Evolutionary conservation across 2,329 filamentous ascomycete genomes (phyloP).

Genomic region (Colletotrichum chrysophilum): DNA sequence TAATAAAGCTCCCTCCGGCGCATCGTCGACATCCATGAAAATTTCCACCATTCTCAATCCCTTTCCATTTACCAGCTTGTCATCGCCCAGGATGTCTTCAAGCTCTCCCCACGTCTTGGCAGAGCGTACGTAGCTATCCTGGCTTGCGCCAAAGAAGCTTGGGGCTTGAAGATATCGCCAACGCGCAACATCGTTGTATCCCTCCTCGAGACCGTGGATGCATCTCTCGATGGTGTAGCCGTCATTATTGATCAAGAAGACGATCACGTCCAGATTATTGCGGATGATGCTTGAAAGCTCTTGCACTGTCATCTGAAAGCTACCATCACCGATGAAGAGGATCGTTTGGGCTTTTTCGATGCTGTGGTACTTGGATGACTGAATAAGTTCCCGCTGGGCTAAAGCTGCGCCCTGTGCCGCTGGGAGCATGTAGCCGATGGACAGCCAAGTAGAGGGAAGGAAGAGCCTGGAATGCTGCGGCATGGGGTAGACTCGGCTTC

Average conservation of each 20-base stretch:
- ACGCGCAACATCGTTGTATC: constrained; percentile 60
- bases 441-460: constrained; percentile 60
- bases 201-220: constrained; percentile 58
- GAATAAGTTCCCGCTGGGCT: constrained; percentile 53
- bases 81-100: constrained; percentile 34
- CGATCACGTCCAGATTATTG: constrained; percentile 49
- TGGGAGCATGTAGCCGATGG: constrained; percentile 65
- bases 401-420: constrained; percentile 60
- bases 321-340: constrained; percentile 67
- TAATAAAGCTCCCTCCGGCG: background rate
- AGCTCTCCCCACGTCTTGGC: constrained; percentile 52
- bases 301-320: constrained; percentile 70
- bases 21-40: constrained; percentile 26
- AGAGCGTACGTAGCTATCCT: constrained; percentile 31
- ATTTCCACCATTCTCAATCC: constrained; percentile 38
- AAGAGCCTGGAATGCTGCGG: constrained; percentile 53
- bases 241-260: constrained; percentile 63
- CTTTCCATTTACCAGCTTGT: constrained; percentile 21
- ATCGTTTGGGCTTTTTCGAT: constrained; percentile 52
- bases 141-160: constrained; percentile 49
- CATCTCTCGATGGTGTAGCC: constrained; percentile 65
- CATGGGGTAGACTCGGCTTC: constrained; percentile 54
- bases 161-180: constrained; percentile 58
- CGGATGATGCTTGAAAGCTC: constrained; percentile 69
- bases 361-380: constrained; percentile 28